Evolutionary conservation across 2,329 filamentous ascomycete species (phyloP).

Genomic region (Lasiodiplodia sp.): DNA sequence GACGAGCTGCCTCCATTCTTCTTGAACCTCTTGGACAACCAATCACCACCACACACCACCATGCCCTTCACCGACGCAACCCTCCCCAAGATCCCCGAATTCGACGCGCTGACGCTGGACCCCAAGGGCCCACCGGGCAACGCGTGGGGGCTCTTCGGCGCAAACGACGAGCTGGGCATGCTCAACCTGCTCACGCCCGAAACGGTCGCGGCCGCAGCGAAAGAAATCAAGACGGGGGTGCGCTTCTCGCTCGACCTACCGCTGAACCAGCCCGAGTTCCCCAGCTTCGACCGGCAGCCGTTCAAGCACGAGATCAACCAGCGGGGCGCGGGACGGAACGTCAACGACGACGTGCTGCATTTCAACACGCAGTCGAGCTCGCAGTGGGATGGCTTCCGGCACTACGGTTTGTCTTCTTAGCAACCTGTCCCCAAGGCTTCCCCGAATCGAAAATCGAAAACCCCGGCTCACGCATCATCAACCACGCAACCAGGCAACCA

Average conservation of each 20-base stretch:
- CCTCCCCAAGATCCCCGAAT: constrained; percentile 41
- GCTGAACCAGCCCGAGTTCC: constrained; percentile 48
- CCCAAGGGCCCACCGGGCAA: constrained; percentile 60
- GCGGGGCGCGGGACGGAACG: constrained; percentile 38
- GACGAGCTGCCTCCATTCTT: neutral
- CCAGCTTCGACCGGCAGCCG: constrained; percentile 46
- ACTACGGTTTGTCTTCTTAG: constrained; percentile 38
- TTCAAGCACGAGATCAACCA: constrained; percentile 43
- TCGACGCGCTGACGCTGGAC: constrained; percentile 58
- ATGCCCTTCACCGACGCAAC: constrained; percentile 30
- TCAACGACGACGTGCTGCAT: constrained; percentile 48
- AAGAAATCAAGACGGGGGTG: constrained; percentile 54
- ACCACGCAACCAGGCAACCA: constrained; percentile 55
- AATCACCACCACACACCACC: neutral
- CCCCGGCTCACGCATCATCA: neutral
- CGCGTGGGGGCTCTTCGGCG: constrained; percentile 64
- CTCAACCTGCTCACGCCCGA: constrained; percentile 62
- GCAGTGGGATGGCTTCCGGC: constrained; percentile 51
- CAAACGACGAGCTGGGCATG: constrained; percentile 60
- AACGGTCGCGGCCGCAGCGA: constrained; percentile 51
- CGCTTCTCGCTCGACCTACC: constrained; percentile 50
- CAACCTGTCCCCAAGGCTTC: neutral
- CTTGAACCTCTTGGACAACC: neutral
- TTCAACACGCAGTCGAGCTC: constrained; percentile 49
- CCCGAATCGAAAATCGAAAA: too few relatives aligned